phyloP scores from a whole-genome alignment of 2,329 filamentous ascomycete genomes.

The Trichophyton equinum region DNA sequence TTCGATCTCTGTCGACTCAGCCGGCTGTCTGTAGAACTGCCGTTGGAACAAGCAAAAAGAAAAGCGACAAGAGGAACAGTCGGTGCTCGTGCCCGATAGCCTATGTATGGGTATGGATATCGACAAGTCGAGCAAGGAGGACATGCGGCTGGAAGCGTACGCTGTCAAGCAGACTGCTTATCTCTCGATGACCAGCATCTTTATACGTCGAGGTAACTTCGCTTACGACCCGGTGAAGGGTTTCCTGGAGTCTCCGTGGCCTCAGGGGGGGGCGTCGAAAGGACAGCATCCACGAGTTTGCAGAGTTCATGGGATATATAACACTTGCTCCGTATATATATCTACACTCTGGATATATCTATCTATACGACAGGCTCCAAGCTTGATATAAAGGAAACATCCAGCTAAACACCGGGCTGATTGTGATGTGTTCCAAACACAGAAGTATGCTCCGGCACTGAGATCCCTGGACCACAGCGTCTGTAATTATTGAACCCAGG shows the following conservation, averaged over 20 bases:
- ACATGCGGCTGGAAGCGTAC: slow-evolving; percentile 1
- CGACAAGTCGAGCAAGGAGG: too few species aligned
- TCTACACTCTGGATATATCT: background rate
- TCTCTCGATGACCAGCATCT: background rate
- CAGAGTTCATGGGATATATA: background rate
- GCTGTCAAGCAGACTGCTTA: background rate
- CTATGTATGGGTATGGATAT: background rate
- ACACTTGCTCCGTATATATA: background rate
- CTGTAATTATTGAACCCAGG: background rate
- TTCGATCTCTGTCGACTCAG: background rate
- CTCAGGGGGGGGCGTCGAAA: background rate
- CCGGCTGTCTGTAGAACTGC: background rate
- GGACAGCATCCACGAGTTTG: background rate
- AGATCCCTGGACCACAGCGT: background rate
- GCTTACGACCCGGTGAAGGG: slow-evolving; percentile 3
- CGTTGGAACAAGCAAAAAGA: background rate
- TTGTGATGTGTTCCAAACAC: slow-evolving; percentile 2
- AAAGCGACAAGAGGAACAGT: background rate
- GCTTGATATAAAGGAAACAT: too few species aligned
- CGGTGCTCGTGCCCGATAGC: background rate
- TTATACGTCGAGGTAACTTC: slow-evolving; percentile 1
- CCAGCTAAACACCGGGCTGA: background rate
- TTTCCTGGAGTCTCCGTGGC: background rate
- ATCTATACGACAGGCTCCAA: too few species aligned
- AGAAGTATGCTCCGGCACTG: background rate